Percentiles rank a stretch among this genome's conserved stretches.
phyloP scores from a whole-genome alignment of 2,329 filamentous ascomycete species.

The Fusarium cyanostomum region DNA sequence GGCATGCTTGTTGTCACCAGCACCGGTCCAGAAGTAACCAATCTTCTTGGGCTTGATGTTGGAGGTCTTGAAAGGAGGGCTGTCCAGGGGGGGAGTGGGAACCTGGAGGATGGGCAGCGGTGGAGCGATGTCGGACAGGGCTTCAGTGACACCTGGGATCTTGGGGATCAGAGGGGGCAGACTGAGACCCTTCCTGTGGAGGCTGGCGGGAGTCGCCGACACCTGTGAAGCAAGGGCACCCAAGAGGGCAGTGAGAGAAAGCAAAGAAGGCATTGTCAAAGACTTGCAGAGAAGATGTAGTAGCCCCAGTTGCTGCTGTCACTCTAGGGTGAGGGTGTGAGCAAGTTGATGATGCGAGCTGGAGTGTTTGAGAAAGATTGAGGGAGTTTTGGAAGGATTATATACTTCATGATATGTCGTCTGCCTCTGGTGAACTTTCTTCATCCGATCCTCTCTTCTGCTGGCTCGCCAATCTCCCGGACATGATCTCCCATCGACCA shows the following conservation, averaged over 20 bases:
- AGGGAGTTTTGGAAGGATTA: conserved; percentile 33
- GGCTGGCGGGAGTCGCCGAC: conserved; percentile 24
- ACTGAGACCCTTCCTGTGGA: conserved; percentile 43
- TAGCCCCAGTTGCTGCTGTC: not conserved
- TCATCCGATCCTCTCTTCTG: not conserved
- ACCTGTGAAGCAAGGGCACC: conserved; percentile 27
- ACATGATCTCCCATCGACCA: not conserved
- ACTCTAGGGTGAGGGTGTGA: conserved; percentile 10
- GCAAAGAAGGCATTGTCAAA: conserved; percentile 30
- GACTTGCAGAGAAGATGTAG: not conserved
- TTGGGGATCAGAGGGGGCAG: conserved; percentile 66
- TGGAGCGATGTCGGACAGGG: conserved; percentile 58
- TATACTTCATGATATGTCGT: conserved; percentile 13
- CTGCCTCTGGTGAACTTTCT: not conserved
- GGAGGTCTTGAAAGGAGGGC: conserved; percentile 61
- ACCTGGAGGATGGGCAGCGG: conserved; percentile 67
- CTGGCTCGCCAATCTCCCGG: not conserved
- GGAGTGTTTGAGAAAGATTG: conserved; percentile 32
- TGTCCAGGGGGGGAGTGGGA: conserved; percentile 66
- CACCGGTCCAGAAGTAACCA: conserved; percentile 71
- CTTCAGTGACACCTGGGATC: conserved; percentile 68
- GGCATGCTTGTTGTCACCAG: conserved; percentile 67
- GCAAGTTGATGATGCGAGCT: conserved; percentile 32
- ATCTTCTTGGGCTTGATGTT: conserved; percentile 72
- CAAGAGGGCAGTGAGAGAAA: conserved; percentile 32